phyloP scores from a whole-genome alignment of 352 stramenopile genomes.

The Bremia lactucae region DNA sequence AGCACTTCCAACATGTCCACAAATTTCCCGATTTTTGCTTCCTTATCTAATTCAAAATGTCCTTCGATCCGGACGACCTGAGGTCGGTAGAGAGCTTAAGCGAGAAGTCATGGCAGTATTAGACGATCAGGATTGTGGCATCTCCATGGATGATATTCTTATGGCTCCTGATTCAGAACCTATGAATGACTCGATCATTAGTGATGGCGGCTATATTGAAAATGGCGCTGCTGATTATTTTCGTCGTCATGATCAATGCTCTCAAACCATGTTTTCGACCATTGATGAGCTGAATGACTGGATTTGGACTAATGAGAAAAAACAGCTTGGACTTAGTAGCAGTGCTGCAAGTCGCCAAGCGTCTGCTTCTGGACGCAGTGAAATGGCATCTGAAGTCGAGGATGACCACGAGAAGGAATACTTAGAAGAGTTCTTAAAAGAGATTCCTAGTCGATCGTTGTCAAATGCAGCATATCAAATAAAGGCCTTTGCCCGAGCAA shows the following conservation, averaged over 20 bases:
- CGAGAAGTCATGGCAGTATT: constrained; percentile 75
- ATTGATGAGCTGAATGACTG: constrained; percentile 85
- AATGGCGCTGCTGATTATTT: constrained; percentile 43
- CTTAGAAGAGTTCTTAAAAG: constrained; percentile 65
- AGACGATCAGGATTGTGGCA: constrained; percentile 49
- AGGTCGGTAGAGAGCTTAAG: constrained; percentile 64
- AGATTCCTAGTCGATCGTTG: constrained; percentile 50
- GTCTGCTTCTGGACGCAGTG: constrained; percentile 27
- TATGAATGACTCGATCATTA: constrained; percentile 9
- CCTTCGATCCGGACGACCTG: constrained; percentile 45
- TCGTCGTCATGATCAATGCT: constrained; percentile 76
- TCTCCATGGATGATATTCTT: constrained; percentile 44
- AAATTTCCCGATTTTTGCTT: constrained; percentile 71
- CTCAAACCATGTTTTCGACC: constrained; percentile 76
- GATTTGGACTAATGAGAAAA: constrained; percentile 81
- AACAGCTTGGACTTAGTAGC: constrained; percentile 45
- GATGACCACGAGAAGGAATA: constrained; percentile 73
- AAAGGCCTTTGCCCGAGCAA: constrained; percentile 54
- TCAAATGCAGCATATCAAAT: constrained; percentile 63
- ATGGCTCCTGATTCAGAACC: constrained; percentile 21
- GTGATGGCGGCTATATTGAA: neutral
- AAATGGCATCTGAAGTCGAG: constrained; percentile 42
- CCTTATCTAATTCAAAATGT: constrained; percentile 84
- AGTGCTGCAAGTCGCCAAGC: constrained; percentile 34
- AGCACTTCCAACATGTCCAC: constrained; percentile 48